These are phyloP conservation scores for Sporothrix luriei DNA, from an alignment of 2,329 filamentous ascomycete genomes.

Conservation along the genomic window DNA sequence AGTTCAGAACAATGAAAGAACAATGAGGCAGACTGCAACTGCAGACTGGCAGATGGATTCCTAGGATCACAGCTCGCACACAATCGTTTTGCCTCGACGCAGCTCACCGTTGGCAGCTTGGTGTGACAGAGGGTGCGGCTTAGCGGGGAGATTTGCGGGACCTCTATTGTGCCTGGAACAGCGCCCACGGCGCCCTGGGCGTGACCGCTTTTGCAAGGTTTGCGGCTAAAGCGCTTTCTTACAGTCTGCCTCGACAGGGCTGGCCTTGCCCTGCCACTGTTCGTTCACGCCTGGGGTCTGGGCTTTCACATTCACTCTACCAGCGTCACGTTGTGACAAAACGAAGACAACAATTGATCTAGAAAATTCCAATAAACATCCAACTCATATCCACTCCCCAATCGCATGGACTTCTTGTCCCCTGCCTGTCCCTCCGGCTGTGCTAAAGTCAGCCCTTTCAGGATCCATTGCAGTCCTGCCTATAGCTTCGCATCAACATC, in stretches of 20 bases:
- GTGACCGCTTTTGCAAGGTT: conserved; percentile 3
- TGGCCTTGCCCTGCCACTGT: no score
- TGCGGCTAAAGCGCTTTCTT: neutral
- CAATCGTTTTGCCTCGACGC: neutral
- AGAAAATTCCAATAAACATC: neutral
- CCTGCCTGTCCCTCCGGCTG: neutral
- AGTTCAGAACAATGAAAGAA: neutral
- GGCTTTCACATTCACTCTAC: neutral
- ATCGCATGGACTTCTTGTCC: neutral
- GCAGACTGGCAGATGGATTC: neutral
- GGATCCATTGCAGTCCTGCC: neutral
- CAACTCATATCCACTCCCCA: neutral
- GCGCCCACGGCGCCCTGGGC: neutral
- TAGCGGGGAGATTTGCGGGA: conserved; percentile 7
- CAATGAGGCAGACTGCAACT: neutral
- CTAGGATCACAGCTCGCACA: neutral
- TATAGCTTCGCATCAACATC: conserved; percentile 81
- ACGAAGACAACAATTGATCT: neutral
- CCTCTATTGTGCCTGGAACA: neutral
- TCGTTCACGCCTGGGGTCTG: neutral
- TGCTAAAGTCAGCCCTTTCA: neutral
- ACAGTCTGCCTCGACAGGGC: neutral
- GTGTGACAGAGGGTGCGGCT: neutral
- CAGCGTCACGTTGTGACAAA: neutral
- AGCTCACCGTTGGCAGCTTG: neutral